A percentile compares a stretch with the other conserved stretches of the same genome.
phyloP scores from a whole-genome alignment of 495 filamentous ascomycete species.

The Penicillium taxi region DNA sequence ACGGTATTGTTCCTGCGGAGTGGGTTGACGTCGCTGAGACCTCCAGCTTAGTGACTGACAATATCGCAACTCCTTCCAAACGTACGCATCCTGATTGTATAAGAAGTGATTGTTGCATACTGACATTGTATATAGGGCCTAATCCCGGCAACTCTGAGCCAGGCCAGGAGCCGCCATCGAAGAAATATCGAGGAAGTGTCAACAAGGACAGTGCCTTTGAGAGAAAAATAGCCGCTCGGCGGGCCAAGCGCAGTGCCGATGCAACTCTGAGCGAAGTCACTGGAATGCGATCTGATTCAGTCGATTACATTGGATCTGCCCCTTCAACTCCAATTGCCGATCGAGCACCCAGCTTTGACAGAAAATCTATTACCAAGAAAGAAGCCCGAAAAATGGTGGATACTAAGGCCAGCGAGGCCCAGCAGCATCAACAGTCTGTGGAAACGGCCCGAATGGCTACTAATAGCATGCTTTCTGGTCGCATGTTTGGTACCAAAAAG shows the following conservation, averaged over 20 bases:
- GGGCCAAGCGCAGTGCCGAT: constrained; percentile 38
- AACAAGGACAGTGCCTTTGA: constrained; percentile 36
- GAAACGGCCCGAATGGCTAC: constrained; percentile 42
- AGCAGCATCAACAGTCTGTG: constrained; percentile 44
- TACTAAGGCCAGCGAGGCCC: constrained; percentile 41
- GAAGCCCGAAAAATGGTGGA: constrained; percentile 45
- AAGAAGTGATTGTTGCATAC: constrained; percentile 2
- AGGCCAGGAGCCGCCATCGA: constrained; percentile 25
- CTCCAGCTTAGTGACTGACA: constrained; percentile 24
- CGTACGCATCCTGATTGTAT: constrained; percentile 36
- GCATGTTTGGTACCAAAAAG: constrained; percentile 40
- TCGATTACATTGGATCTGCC: constrained; percentile 35
- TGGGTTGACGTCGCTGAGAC: constrained; percentile 58
- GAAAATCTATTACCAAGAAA: constrained; percentile 50
- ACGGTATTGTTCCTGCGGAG: constrained; percentile 61
- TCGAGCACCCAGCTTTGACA: constrained; percentile 40
- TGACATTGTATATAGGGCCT: constrained; percentile 25
- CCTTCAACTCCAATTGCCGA: constrained; percentile 38
- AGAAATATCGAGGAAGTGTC: constrained; percentile 29
- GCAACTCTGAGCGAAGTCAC: constrained; percentile 34
- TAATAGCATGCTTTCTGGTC: constrained; percentile 36
- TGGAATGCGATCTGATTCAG: constrained; percentile 25
- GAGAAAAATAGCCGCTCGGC: constrained; percentile 45
- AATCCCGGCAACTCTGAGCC: constrained; percentile 13
- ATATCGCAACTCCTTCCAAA: constrained; percentile 49